Percentiles rank a stretch among this genome's conserved stretches.
These are phyloP conservation scores for Plenodomus lindquistii DNA, from an alignment of 2,329 filamentous ascomycete species.

Conservation along the genomic window DNA sequence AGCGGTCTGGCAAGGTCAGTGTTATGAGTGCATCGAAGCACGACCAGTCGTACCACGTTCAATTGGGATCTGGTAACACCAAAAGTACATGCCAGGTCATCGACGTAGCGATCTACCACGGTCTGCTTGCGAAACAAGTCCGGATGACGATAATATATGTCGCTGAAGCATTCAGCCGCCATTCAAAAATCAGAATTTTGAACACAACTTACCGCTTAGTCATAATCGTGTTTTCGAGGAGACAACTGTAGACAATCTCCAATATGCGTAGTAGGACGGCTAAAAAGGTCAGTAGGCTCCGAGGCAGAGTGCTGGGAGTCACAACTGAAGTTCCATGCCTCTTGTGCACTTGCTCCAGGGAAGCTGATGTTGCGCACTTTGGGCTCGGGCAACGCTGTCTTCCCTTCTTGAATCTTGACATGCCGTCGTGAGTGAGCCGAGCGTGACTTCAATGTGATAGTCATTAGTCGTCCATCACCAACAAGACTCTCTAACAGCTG, in stretches of 20 bases:
- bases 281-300: slow-evolving; percentile 22
- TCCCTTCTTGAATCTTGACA: slow-evolving; percentile 1
- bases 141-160: slow-evolving; percentile 78
- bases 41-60: slow-evolving; percentile 64
- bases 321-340: slow-evolving; percentile 62
- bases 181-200: background rate
- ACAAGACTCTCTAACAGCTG: slow-evolving; percentile 58
- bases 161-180: slow-evolving; percentile 54
- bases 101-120: slow-evolving; percentile 71
- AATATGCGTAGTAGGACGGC: slow-evolving; percentile 61
- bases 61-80: slow-evolving; percentile 65
- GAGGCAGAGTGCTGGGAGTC: background rate
- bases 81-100: slow-evolving; percentile 74
- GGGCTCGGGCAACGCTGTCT: slow-evolving; percentile 11
- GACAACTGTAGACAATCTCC: slow-evolving; percentile 57
- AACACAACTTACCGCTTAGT: slow-evolving; percentile 57
- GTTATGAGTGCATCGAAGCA: background rate
- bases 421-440: slow-evolving; percentile 24
- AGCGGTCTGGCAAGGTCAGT: slow-evolving; percentile 59
- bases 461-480: slow-evolving; percentile 50
- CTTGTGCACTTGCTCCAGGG: slow-evolving; percentile 58
- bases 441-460: slow-evolving; percentile 53
- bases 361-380: slow-evolving; percentile 48
- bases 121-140: slow-evolving; percentile 71
- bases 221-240: slow-evolving; percentile 53